Evolutionary conservation across 2,329 filamentous ascomycete genomes (phyloP).

Genomic region (Plectosphaerella cucumerina): DNA sequence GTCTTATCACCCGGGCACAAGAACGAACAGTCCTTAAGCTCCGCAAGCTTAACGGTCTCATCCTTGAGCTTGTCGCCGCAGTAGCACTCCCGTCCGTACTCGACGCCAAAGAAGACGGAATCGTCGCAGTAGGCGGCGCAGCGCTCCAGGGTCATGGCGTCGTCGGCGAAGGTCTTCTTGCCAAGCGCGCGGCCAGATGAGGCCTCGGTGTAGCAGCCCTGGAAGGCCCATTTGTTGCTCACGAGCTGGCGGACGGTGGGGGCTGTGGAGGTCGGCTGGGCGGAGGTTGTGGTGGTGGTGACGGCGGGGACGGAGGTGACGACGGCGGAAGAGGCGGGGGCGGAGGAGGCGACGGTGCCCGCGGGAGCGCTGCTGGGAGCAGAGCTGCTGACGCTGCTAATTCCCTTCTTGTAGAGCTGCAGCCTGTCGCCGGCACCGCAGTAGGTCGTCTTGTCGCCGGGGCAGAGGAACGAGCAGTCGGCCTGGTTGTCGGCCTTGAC

Average conservation of each 20-base stretch:
- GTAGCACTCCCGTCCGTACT: constrained; percentile 26
- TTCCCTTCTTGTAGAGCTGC: constrained; percentile 2
- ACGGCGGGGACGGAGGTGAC: not conserved
- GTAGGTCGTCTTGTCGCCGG: constrained; percentile 16
- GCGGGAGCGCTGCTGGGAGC: not conserved
- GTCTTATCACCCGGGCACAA: constrained; percentile 3
- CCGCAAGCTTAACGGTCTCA: constrained; percentile 7
- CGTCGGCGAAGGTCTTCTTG: constrained; percentile 18
- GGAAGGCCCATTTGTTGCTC: constrained; percentile 19
- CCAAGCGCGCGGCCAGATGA: constrained; percentile 22
- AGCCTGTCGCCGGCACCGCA: constrained; percentile 18
- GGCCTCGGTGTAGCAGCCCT: constrained; percentile 32
- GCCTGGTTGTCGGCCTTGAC: constrained; percentile 11
- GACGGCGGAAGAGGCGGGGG: not conserved
- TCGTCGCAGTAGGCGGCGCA: constrained; percentile 24
- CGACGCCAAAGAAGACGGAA: constrained; percentile 24
- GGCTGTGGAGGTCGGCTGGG: constrained; percentile 11
- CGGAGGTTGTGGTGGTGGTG: constrained; percentile 6
- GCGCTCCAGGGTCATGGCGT: constrained; percentile 29
- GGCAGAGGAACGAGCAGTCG: constrained; percentile 20
- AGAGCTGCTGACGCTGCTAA: not conserved
- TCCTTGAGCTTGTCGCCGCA: constrained; percentile 5
- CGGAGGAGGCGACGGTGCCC: not conserved
- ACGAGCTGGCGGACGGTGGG: constrained; percentile 18
- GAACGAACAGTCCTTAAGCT: constrained; percentile 5